Percentiles rank a stretch among this genome's conserved stretches.
Conservation (phyloP, 1,284 basidiomycete genomes). For the Mycena citricolor region DNA sequence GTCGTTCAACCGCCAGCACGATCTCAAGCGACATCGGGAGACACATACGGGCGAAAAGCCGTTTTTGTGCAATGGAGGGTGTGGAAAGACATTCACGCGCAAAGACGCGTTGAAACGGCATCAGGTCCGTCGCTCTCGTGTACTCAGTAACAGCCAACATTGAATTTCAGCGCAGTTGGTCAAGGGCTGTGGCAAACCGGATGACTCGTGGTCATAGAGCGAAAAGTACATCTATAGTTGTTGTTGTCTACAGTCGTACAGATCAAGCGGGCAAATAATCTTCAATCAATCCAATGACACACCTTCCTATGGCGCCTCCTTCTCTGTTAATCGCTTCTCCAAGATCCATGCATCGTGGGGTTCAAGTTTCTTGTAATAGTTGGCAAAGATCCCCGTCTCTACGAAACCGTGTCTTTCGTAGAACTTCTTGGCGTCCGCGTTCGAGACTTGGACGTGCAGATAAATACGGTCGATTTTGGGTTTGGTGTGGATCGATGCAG, state of each 20-base stretch:
- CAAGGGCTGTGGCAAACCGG: constrained; percentile 71
- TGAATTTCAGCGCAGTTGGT: constrained; percentile 56
- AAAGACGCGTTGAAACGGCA: constrained; percentile 81
- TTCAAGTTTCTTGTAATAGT: constrained; percentile 81
- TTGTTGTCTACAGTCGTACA: background rate
- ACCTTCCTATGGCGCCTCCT: too few relatives aligned
- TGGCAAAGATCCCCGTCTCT: constrained; percentile 58
- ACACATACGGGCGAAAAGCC: constrained; percentile 82
- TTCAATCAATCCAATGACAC: too few relatives aligned
- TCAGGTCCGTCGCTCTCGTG: constrained; percentile 50
- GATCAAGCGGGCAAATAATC: constrained; percentile 23
- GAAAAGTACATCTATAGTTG: background rate
- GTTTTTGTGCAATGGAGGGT: constrained; percentile 75
- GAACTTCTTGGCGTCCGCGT: constrained; percentile 68
- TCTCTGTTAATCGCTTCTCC: constrained; percentile 46
- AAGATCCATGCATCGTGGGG: constrained; percentile 81
- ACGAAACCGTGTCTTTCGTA: constrained; percentile 78
- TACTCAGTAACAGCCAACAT: constrained; percentile 11
- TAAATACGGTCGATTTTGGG: constrained; percentile 68
- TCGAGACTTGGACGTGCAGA: constrained; percentile 78
- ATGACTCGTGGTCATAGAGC: constrained; percentile 45
- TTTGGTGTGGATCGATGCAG: constrained; percentile 56
- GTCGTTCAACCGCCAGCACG: constrained; percentile 80
- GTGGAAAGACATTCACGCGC: constrained; percentile 80
- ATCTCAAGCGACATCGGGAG: constrained; percentile 77